phyloP scores from a whole-genome alignment of 768 basidiomycete genomes.

The Crassisporium funariophilum region DNA sequence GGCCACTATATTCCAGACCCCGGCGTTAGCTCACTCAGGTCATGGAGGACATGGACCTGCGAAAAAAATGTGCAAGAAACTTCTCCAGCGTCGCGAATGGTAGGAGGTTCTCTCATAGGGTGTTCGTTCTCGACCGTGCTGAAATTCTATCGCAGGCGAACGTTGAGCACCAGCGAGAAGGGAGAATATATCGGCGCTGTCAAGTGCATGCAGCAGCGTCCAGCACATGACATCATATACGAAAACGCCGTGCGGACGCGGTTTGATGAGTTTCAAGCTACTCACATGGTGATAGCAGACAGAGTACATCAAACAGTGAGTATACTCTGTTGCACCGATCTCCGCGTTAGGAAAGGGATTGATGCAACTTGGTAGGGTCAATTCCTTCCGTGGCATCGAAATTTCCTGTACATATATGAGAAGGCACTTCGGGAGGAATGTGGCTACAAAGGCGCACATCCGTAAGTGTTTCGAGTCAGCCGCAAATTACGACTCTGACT shows the following conservation, averaged over 20 bases:
- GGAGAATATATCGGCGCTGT: constrained; percentile 29
- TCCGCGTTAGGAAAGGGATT: constrained; percentile 4
- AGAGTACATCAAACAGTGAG: constrained; percentile 34
- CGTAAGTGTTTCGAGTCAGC: constrained; percentile 23
- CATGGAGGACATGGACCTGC: no score
- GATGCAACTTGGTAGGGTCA: constrained; percentile 28
- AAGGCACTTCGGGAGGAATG: constrained; percentile 32
- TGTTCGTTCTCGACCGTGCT: background rate
- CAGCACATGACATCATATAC: constrained; percentile 19
- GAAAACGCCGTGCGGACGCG: constrained; percentile 26
- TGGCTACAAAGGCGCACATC: constrained; percentile 29
- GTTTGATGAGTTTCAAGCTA: constrained; percentile 40
- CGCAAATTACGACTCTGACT: background rate
- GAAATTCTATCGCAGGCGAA: constrained; percentile 21
- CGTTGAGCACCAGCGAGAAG: constrained; percentile 20
- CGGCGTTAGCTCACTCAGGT: no score
- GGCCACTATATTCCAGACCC: no score
- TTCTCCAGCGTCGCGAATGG: constrained; percentile 18
- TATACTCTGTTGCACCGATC: background rate
- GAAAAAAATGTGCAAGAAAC: constrained; percentile 7
- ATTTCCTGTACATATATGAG: constrained; percentile 29
- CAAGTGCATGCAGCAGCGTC: constrained; percentile 29
- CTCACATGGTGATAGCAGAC: constrained; percentile 30
- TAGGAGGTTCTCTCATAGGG: background rate
- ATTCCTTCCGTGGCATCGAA: constrained; percentile 39